phyloP scores from a whole-genome alignment of 2,329 filamentous ascomycete species.

The Clonostachys byssicola region DNA sequence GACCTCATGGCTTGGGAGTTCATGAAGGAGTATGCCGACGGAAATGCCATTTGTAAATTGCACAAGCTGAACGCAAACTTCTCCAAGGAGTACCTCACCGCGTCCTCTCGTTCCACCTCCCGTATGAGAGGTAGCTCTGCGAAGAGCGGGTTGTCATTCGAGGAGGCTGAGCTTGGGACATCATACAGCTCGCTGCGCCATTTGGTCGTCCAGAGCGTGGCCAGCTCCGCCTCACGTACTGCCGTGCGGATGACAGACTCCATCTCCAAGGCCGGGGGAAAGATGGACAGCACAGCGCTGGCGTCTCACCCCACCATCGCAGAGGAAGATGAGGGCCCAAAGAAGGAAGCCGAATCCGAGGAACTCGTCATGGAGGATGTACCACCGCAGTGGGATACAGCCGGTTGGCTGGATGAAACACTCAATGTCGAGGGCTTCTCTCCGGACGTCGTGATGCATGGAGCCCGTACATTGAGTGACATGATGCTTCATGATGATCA shows the following conservation, averaged over 20 bases:
- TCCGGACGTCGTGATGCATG: constrained; percentile 17
- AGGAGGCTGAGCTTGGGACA: constrained; percentile 17
- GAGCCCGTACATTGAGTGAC: constrained; percentile 19
- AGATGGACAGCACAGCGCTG: not conserved
- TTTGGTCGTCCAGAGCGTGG: constrained; percentile 20
- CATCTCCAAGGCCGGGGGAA: not conserved
- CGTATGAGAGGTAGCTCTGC: not conserved
- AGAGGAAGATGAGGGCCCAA: not conserved
- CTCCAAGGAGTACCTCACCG: no score
- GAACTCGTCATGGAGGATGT: constrained; percentile 8
- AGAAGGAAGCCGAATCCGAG: no score
- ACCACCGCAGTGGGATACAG: constrained; percentile 15
- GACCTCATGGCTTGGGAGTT: not conserved
- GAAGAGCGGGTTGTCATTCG: constrained; percentile 6
- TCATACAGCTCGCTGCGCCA: constrained; percentile 14
- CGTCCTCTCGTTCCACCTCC: no score
- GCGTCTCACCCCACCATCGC: not conserved
- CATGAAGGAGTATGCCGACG: not conserved
- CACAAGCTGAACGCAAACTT: not conserved
- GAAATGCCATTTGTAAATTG: not conserved
- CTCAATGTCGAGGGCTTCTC: constrained; percentile 19
- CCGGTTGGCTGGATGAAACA: constrained; percentile 19
- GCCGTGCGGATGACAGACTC: constrained; percentile 11
- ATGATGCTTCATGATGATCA: constrained; percentile 28
- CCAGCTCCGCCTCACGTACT: constrained; percentile 20